These are phyloP conservation scores for Hypomyces perniciosus DNA, from an alignment of 2,329 filamentous ascomycete species.

Conservation along the genomic window DNA sequence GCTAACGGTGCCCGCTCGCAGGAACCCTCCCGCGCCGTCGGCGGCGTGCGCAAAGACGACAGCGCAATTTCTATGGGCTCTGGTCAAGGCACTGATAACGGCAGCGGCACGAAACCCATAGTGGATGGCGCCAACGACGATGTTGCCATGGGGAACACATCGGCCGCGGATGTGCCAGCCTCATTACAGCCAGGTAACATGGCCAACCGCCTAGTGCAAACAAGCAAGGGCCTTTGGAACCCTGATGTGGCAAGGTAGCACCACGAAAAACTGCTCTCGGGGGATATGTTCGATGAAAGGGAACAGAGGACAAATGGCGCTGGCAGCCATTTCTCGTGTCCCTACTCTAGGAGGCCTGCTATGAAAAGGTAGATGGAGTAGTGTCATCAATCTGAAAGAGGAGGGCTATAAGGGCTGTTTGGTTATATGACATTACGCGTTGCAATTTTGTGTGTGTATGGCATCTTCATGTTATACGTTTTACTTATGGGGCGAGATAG, in stretches of 20 bases:
- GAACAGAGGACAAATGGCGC: slow-evolving; percentile 1
- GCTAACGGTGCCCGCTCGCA: slow-evolving; percentile 46
- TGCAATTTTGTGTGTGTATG: too few species aligned
- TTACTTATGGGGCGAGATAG: too few species aligned
- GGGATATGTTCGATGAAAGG: neutral
- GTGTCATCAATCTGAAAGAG: too few species aligned
- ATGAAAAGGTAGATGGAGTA: too few species aligned
- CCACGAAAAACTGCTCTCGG: neutral
- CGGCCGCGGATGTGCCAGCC: slow-evolving; percentile 36
- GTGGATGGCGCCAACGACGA: slow-evolving; percentile 26
- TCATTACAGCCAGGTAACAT: slow-evolving; percentile 49
- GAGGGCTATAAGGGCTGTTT: too few species aligned
- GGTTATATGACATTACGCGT: too few species aligned
- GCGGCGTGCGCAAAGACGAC: slow-evolving; percentile 35
- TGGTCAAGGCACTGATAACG: slow-evolving; percentile 22
- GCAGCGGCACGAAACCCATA: neutral
- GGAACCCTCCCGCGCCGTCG: slow-evolving; percentile 38
- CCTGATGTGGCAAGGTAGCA: slow-evolving; percentile 19
- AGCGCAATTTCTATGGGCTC: slow-evolving; percentile 36
- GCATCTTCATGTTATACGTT: too few species aligned
- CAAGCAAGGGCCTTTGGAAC: slow-evolving; percentile 58
- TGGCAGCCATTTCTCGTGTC: slow-evolving; percentile 3
- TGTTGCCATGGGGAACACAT: slow-evolving; percentile 43
- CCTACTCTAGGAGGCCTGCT: neutral
- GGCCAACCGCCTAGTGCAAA: slow-evolving; percentile 55